These are phyloP conservation scores for Rubia yunnanensis DNA, from an alignment of 257 asterid genomes.

Conservation along the genomic window DNA sequence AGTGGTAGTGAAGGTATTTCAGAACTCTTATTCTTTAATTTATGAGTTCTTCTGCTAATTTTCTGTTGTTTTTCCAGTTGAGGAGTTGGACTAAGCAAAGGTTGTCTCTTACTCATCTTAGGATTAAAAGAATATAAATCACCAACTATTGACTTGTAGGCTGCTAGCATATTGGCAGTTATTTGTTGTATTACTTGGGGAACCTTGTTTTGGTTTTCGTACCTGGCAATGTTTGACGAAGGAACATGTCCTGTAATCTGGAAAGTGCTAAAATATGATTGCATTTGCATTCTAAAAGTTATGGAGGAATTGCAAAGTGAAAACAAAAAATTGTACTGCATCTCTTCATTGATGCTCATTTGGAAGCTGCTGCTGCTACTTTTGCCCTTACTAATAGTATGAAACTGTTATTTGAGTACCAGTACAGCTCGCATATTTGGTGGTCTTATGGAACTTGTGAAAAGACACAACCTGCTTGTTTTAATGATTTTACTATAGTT, in stretches of 20 bases:
- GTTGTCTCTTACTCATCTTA: background rate
- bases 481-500: background rate
- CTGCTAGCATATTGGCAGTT: background rate
- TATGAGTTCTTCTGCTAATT: constrained; percentile 4
- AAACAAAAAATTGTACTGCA: background rate
- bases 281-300: background rate
- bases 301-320: background rate
- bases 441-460: background rate
- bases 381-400: background rate
- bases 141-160: background rate
- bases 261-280: background rate
- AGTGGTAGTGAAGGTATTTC: constrained; percentile 71
- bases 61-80: constrained; percentile 7
- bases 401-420: background rate
- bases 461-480: background rate
- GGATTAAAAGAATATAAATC: background rate
- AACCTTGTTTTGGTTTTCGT: background rate
- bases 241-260: background rate
- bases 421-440: background rate
- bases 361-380: background rate
- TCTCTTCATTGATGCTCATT: background rate
- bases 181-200: background rate
- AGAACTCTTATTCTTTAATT: constrained; percentile 2
- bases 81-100: background rate
- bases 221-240: background rate